These are phyloP conservation scores for Fraxinus americana DNA, from an alignment of 257 asterid species.

Conservation along the genomic window DNA sequence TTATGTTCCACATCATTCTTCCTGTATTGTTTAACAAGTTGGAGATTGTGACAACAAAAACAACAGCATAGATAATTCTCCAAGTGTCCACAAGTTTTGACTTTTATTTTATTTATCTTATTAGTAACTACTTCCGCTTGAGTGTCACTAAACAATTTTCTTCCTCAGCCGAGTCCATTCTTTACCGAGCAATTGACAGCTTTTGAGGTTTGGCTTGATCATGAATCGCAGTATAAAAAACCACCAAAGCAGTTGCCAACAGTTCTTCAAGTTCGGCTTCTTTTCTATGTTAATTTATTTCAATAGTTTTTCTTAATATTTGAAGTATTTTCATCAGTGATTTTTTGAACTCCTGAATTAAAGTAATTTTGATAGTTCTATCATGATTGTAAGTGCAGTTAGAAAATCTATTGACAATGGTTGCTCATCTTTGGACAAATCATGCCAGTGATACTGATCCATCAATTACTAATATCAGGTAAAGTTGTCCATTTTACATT, in stretches of 20 bases:
- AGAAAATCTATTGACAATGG: too few species aligned
- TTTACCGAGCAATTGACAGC: conserved; percentile 57
- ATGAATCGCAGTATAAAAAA: conserved; percentile 92
- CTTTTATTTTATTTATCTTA: not conserved
- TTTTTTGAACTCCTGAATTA: too few species aligned
- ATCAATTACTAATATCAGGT: too few species aligned
- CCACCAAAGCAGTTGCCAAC: conserved; percentile 98
- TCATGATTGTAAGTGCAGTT: too few species aligned
- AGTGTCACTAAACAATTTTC: conserved; percentile 18
- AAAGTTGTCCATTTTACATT: too few species aligned
- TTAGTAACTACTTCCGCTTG: conserved; percentile 9
- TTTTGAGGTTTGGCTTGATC: conserved; percentile 99
- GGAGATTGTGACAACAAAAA: not conserved
- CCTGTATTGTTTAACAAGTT: conserved; percentile 21
- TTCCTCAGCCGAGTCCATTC: conserved; percentile 72
- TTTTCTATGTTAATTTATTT: not conserved
- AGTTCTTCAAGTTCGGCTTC: conserved; percentile 83
- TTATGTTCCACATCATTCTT: conserved; percentile 5
- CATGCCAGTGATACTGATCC: too few species aligned
- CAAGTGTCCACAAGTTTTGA: not conserved
- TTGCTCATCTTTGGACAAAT: too few species aligned
- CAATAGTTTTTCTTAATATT: too few species aligned
- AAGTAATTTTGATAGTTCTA: too few species aligned
- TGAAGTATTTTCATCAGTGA: too few species aligned
- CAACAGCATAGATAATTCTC: not conserved